Evolutionary conservation across 1,139 yeast genomes (phyloP), one percentile per base, ranked within the genome.

Genomic region (Sugiyamaella grinbergsii): DNA sequence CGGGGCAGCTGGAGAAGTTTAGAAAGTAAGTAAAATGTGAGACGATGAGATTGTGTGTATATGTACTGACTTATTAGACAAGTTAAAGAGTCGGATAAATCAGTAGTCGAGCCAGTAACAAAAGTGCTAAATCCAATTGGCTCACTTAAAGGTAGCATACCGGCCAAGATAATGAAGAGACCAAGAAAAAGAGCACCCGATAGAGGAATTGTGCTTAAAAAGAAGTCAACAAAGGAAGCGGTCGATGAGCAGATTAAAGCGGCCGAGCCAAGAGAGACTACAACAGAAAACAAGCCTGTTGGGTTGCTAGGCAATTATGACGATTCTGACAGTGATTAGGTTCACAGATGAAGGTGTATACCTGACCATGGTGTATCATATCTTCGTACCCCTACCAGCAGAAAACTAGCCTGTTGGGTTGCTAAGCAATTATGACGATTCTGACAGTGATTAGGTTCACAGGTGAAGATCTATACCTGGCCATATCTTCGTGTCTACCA

Each of bases 391-490:
- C 8, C 26, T n/a, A n/a, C n/a, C 28, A 16, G 11, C 32, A 13
- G n/a, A n/a, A n/a, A 13, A 11, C 39, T 8, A 36, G 39, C 15
- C 13, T 8, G n/a, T 7, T 6, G 15, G n/a, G 5, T 19, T 36
- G 15, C 24, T 36, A 8, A 26, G 39, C 4, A 13, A 18, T 11
- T 36, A 36, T 13, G 23, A n/a, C 11, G 39, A 36, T 16, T 36
- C 39, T 4, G 39, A 36, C 24, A 19, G 26, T 11, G 39, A 36
- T 3, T 36, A 20, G 19, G 91, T 52, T 98, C 98, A 66, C 95
- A 95, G 54, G 98, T 98, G 68, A 93, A 93, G 20, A 98, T 98
- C 69, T 23, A 93, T 98, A 71, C 98, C 98, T 42, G 98, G 98
- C 76, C 34, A 31, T 11, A 6, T 23, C 26, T 23, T 23, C 8